phyloP scores from a whole-genome alignment of 768 basidiomycete species.

The Cystobasidiopsis lactophilus region DNA sequence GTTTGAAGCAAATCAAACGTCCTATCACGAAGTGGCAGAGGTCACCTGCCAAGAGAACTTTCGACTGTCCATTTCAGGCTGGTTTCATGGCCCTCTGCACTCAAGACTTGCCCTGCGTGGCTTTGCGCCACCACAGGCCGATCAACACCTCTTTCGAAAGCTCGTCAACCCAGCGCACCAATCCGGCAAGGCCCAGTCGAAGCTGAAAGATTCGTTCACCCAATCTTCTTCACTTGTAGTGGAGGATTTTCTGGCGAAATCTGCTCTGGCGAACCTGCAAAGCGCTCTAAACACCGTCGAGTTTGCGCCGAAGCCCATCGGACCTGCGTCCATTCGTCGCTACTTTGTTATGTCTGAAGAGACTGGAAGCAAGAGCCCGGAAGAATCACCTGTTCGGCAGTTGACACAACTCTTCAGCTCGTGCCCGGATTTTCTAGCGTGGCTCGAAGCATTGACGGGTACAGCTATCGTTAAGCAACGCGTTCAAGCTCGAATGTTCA shows the following conservation, averaged over 20 bases:
- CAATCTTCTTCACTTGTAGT: neutral
- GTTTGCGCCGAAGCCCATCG: neutral
- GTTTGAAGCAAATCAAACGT: constrained; percentile 8
- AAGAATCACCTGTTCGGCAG: too few species aligned
- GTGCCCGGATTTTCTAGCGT: neutral
- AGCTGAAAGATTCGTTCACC: neutral
- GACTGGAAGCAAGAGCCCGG: too few species aligned
- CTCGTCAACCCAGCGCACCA: constrained; percentile 1
- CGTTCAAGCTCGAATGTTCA: neutral
- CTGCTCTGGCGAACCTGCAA: neutral
- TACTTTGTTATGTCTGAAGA: too few species aligned
- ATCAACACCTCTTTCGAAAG: neutral
- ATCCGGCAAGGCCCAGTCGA: neutral
- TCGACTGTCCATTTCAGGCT: constrained; percentile 7
- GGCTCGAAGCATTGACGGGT: neutral
- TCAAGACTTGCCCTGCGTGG: neutral
- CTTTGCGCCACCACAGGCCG: neutral
- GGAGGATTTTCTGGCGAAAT: neutral
- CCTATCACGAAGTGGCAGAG: constrained; percentile 5
- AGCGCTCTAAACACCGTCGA: too few species aligned
- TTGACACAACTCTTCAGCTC: too few species aligned
- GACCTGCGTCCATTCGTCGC: neutral
- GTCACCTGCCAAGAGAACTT: neutral
- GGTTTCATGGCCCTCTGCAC: constrained; percentile 6
- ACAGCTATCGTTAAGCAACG: neutral